These are phyloP conservation scores for Solanum megistacrolobum DNA, from an alignment of 257 asterid species.

Conservation along the genomic window DNA sequence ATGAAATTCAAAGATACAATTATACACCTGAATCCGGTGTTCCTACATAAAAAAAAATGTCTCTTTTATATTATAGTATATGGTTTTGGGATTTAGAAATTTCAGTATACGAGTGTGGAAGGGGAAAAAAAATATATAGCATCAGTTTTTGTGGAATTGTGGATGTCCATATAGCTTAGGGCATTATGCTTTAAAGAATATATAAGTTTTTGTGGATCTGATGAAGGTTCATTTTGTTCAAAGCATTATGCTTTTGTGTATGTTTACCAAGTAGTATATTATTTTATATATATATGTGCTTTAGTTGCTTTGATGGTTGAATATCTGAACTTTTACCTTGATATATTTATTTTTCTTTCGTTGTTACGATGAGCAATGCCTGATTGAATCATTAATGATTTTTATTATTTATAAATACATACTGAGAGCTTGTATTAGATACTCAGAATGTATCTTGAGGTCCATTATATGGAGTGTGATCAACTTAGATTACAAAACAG, in stretches of 20 bases:
- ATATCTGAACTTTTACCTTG: not conserved
- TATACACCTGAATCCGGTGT: constrained; percentile 35
- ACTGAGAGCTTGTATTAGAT: no score
- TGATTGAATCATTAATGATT: no score
- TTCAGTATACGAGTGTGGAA: not conserved
- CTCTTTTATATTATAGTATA: no score
- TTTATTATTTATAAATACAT: no score
- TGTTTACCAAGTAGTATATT: not conserved
- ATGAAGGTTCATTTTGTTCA: not conserved
- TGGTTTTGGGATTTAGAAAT: not conserved
- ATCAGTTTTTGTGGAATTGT: not conserved
- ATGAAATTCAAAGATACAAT: constrained; percentile 3
- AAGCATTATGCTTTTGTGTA: not conserved
- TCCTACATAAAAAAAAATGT: constrained; percentile 7
- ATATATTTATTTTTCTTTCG: rapidly evolving
- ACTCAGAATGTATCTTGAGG: no score
- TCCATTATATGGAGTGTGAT: not conserved
- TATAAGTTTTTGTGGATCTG: not conserved
- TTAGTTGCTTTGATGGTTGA: not conserved
- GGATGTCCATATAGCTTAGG: not conserved
- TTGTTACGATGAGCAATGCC: no score
- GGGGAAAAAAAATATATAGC: not conserved
- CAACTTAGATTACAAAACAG: not conserved
- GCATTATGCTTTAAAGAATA: not conserved
- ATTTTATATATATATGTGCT: no score